phyloP scores from a whole-genome alignment of 192 early-diverging fungal species.

The Coemansia sp. region DNA sequence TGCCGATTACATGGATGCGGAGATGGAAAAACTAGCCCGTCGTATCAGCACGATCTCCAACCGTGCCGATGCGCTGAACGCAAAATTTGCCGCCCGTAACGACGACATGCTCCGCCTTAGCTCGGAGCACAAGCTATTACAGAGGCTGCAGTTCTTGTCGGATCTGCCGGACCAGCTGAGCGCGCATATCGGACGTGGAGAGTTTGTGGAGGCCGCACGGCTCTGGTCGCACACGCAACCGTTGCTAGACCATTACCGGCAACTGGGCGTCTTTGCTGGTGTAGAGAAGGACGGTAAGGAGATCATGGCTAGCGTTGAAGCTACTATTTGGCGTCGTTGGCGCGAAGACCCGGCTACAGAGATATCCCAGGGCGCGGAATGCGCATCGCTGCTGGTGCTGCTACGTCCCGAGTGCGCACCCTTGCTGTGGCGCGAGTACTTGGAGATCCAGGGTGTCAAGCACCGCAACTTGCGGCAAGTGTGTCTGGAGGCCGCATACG shows the following conservation, averaged over 20 bases:
- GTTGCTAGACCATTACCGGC: slow-evolving; percentile 75
- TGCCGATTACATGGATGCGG: slow-evolving; percentile 82
- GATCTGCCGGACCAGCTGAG: slow-evolving; percentile 78
- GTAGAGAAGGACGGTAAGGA: slow-evolving; percentile 79
- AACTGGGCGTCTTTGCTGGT: slow-evolving; percentile 71
- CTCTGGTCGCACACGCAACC: slow-evolving; percentile 70
- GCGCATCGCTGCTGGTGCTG: slow-evolving; percentile 44
- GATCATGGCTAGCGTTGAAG: slow-evolving; percentile 73
- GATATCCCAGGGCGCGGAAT: slow-evolving; percentile 37
- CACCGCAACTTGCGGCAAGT: slow-evolving; percentile 22
- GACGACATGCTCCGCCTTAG: slow-evolving; percentile 72
- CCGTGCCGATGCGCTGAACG: slow-evolving; percentile 57
- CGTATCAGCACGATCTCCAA: slow-evolving; percentile 68
- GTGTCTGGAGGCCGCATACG: slow-evolving; percentile 23
- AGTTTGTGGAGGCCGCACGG: slow-evolving; percentile 74
- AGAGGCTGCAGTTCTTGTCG: slow-evolving; percentile 86
- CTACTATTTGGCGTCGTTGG: slow-evolving; percentile 58
- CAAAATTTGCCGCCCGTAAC: slow-evolving; percentile 63
- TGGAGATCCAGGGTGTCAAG: slow-evolving; percentile 45
- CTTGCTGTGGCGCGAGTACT: slow-evolving; percentile 41
- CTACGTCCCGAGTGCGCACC: slow-evolving; percentile 25
- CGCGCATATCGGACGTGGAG: slow-evolving; percentile 56
- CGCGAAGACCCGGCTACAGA: slow-evolving; percentile 15
- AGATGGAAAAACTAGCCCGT: slow-evolving; percentile 72
- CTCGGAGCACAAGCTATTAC: slow-evolving; percentile 68